phyloP scores from a whole-genome alignment of 2,329 filamentous ascomycete species.

The Fusarium nodosum region DNA sequence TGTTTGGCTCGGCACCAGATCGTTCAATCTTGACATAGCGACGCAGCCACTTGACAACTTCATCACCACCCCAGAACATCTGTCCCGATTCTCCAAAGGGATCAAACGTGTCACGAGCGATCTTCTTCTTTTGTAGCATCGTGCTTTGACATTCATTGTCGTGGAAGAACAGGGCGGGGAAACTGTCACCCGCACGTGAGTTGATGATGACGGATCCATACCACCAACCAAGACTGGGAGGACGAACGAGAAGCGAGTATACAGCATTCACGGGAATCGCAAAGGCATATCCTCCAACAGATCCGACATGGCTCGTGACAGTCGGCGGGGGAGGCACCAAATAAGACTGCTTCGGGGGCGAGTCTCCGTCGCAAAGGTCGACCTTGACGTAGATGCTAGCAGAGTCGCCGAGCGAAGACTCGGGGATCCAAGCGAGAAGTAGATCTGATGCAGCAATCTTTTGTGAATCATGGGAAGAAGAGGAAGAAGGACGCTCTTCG shows the following conservation, averaged over 20 bases:
- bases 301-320: constrained; percentile 78
- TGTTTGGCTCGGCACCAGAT: constrained; percentile 86
- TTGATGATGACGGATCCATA: constrained; percentile 97
- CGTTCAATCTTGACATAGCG: constrained; percentile 86
- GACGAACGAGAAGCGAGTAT: constrained; percentile 89
- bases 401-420: constrained; percentile 86
- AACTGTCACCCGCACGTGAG: constrained; percentile 88
- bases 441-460: constrained; percentile 76
- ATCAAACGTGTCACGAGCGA: constrained; percentile 87
- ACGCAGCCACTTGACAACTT: constrained; percentile 91
- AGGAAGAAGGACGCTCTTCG: constrained; percentile 56
- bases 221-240: constrained; percentile 98
- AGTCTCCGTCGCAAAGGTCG: constrained; percentile 84
- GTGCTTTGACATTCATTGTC: constrained; percentile 97
- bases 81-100: constrained; percentile 87
- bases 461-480: constrained; percentile 53
- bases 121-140: constrained; percentile 90
- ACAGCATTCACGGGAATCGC: constrained; percentile 90
- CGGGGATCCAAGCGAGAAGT: constrained; percentile 92
- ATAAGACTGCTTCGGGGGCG: constrained; percentile 86
- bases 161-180: constrained; percentile 97
- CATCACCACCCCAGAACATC: constrained; percentile 98
- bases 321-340: constrained; percentile 93
- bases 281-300: constrained; percentile 87
- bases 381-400: constrained; percentile 95